Base-by-base conservation (phyloP, 1,284 basidiomycete genomes). In the Chondrostereum purpureum region DNA sequence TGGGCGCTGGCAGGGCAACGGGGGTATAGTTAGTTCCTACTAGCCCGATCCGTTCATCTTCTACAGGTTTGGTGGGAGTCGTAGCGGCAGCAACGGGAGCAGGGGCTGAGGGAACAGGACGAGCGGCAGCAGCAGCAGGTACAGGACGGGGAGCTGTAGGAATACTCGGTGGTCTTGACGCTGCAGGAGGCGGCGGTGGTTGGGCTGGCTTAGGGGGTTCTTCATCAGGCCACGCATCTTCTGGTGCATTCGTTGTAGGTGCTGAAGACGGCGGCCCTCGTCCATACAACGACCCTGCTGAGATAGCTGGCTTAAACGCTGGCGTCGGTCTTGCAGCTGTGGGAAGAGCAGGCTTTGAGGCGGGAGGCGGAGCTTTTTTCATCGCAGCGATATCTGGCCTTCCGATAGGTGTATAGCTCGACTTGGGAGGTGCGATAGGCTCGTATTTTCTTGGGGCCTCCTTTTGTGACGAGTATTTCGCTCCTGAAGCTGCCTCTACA, bases 401-500 rank as follows among this genome's bases (percentile, higher is more conserved):
- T 12, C 87, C 86, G 14, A 88, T 66, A 10, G 87, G 86, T 1
- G 69, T 78, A 60, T 89, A 88, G 54, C 59, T 79, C 1, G 83
- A 80, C 2, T 86, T 85, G 3, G 85, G 83, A 12, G 85, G 80
- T 0, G 82, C 69, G 50, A 88, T 86, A 13, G 83, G 81, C 53
- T 85, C 84, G 44, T 67, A 72, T 58, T 73, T 77, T 50, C 79
- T 76, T 0, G 82, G 57, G 21, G 67, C 61, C 53, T 88, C 83
- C 44, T 82, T 82, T 55, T 90, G 86, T 4, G 77, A 70, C 8
- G 85, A 83, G 65, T 98, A 99, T 61, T 84, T 94, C 0, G 92
- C 82, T n/a, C 95, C 95, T 4, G 89, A 92, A 11, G 92, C 88
- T 31, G 90, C 88, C 64, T 88, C 86, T 18, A 99, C 84, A 39